Evolutionary conservation across 2,329 filamentous ascomycete genomes (phyloP), one percentile per base, ranked within the genome.

Genomic region (Colletotrichum sp.): DNA sequence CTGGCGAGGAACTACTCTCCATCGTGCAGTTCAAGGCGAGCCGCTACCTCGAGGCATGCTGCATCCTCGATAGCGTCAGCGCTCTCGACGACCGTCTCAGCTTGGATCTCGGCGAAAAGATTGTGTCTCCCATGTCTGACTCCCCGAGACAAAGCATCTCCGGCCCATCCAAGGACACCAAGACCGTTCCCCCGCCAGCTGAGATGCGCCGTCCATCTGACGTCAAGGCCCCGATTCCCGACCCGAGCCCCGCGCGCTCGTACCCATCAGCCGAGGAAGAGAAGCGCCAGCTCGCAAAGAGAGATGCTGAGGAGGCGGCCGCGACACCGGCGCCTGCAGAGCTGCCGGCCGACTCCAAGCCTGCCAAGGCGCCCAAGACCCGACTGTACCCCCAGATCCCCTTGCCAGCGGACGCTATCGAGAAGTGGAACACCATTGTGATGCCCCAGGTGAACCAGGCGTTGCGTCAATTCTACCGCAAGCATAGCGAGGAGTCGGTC

Each of bases 361-460:
- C 75, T 13, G 60, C 71, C 57, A 78, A 78, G 68, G 10, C 75
- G 12, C 39, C 83, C 5, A 92, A 91, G 75, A 84, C 89, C 66
- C 89, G 90, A 44, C 86, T 93, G 4, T 93, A 92, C 77, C 91
- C 91, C 1, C 90, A 92, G 68, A 88, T 92, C 0, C 84, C 89
- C 0, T 85, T 93, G 1, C 86, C 92, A 0, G 88, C 91, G 5
- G 91, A 92, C 13, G 88, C 92, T 3, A 86, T 95, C 3, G 92
- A 95, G 44, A 90, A 92, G 77, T 96, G 94, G 94, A 93, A 96
- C 79, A 88, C 87, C 3, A 89, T 89, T 4, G 85, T 95, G 72
- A 94, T 95, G 87, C 93, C 93, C 3, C 92, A 95, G 76, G 91
- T 96, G 76, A 94, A 95, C 81, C 88, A 91, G 21, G 91, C 95